Conservation (phyloP, 495 filamentous ascomycete species). For the Hyphodiscus hymeniophilus region DNA sequence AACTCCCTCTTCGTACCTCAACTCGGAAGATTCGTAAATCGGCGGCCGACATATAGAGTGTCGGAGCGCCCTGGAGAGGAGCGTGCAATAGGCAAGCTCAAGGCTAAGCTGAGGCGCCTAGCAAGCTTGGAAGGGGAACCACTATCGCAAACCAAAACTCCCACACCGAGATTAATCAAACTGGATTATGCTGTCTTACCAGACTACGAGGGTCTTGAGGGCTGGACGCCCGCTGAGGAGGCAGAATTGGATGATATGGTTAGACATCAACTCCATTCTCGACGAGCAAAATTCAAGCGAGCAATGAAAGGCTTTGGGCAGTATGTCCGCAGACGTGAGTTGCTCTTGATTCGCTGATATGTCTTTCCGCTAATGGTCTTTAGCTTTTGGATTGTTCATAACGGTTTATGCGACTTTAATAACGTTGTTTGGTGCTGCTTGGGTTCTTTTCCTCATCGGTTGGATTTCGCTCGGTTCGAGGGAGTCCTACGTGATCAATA, state of each 20-base stretch:
- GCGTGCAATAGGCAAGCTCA: slow-evolving; percentile 5
- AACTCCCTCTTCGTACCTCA: slow-evolving; percentile 71
- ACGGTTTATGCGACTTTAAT: slow-evolving; percentile 72
- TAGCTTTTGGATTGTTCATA: slow-evolving; percentile 61
- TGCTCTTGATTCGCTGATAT: slow-evolving; percentile 1
- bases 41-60: slow-evolving; percentile 66
- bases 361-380: slow-evolving; percentile 14
- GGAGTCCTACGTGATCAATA: slow-evolving; percentile 60
- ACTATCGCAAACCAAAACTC: slow-evolving; percentile 23
- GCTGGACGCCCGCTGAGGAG: slow-evolving; percentile 62
- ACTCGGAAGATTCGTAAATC: slow-evolving; percentile 57
- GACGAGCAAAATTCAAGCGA: slow-evolving; percentile 65
- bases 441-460: slow-evolving; percentile 65
- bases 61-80: slow-evolving; percentile 30
- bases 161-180: slow-evolving; percentile 34
- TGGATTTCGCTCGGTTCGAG: slow-evolving; percentile 75
- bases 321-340: slow-evolving; percentile 52
- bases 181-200: slow-evolving; percentile 51
- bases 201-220: slow-evolving; percentile 54
- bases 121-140: slow-evolving; percentile 16
- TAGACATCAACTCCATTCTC: slow-evolving; percentile 73
- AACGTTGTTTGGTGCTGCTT: slow-evolving; percentile 71
- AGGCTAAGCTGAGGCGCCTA: slow-evolving; percentile 5
- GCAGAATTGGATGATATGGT: slow-evolving; percentile 72
- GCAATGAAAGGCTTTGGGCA: slow-evolving; percentile 66